A percentile compares a stretch with the other conserved stretches of the same genome.
These are phyloP conservation scores for Onygena corvina DNA, from an alignment of 2,329 filamentous ascomycete species.

Conservation along the genomic window DNA sequence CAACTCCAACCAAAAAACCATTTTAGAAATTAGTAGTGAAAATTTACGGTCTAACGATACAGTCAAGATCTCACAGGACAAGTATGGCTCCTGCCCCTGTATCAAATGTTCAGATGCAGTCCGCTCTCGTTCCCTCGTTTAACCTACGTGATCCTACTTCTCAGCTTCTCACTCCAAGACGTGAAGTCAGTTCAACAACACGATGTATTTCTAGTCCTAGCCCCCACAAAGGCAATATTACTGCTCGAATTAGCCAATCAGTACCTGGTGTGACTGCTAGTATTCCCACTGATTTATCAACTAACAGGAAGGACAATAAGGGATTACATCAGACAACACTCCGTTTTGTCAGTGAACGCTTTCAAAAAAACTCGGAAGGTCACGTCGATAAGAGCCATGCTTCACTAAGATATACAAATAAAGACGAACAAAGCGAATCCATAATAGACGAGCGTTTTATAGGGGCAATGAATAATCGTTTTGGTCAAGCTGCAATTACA, in stretches of 20 bases:
- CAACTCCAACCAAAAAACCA: not conserved
- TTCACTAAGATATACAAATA: not conserved
- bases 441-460: not conserved
- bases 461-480: not conserved
- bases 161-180: conserved; percentile 16
- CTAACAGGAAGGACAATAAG: not conserved
- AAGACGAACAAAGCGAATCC: not conserved
- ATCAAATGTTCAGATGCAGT: conserved; percentile 29
- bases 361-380: not conserved
- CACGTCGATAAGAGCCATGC: not conserved
- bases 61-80: not conserved
- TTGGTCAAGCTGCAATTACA: not conserved
- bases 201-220: not conserved
- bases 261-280: not conserved
- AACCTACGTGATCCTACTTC: conserved; percentile 8
- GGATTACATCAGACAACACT: not conserved
- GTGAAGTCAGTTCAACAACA: not conserved
- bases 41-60: not conserved
- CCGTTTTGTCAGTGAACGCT: not conserved
- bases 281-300: not conserved
- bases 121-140: conserved; percentile 21
- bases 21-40: not conserved
- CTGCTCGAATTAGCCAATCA: not conserved
- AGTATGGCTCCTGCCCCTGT: not conserved
- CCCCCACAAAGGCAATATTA: not conserved